Evolutionary conservation across 106 monocot species (phyloP).

Genomic region (Dendrobium huoshanense): DNA sequence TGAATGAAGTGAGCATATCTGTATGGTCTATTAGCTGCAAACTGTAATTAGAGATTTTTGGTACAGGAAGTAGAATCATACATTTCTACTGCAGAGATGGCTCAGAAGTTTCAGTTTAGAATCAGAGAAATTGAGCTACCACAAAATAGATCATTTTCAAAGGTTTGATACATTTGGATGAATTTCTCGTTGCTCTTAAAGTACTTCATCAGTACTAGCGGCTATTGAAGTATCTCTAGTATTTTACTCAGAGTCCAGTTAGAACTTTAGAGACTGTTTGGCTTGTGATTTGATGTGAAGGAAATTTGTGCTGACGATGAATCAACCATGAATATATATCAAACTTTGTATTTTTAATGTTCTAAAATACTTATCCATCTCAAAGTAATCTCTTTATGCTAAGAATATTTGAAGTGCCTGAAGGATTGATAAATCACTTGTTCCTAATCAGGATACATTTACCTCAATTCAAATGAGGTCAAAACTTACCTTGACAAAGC

Average conservation of each 20-base stretch:
- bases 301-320: no score
- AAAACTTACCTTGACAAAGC: slow-evolving; percentile 77
- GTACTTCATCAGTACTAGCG: neutral
- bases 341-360: no score
- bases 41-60: neutral
- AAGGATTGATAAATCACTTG: neutral
- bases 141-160: slow-evolving; percentile 29
- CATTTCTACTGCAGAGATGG: slow-evolving; percentile 66
- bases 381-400: no score
- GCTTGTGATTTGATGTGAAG: no score
- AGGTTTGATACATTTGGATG: slow-evolving; percentile 27
- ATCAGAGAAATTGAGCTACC: slow-evolving; percentile 58
- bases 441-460: slow-evolving; percentile 33
- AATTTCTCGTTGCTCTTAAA: neutral
- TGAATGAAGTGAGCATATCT: neutral
- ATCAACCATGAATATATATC: no score
- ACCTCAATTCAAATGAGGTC: slow-evolving; percentile 42
- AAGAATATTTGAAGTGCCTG: no score
- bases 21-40: neutral
- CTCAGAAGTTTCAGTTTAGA: slow-evolving; percentile 66
- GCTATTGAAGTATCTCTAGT: no score
- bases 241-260: no score
- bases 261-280: no score
- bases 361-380: no score
- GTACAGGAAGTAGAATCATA: slow-evolving; percentile 1